A percentile compares a stretch with the other conserved stretches of the same genome.
phyloP scores from a whole-genome alignment of 176 grass and related monocot species.

The Juncus effusus region DNA sequence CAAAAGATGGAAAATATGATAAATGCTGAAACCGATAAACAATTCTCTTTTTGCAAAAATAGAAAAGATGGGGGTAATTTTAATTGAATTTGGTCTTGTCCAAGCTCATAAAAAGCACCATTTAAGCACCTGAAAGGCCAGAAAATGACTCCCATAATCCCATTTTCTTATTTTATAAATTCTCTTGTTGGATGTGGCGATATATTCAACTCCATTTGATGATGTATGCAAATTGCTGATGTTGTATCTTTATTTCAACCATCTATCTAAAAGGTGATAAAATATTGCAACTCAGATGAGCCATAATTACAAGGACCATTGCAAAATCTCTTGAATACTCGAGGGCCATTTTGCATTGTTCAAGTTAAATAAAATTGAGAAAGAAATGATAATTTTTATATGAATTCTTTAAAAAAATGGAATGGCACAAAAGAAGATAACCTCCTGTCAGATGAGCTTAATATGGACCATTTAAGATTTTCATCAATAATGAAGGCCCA shows the following conservation, averaged over 20 bases:
- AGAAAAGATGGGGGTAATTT: constrained; percentile 13
- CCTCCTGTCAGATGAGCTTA: no score
- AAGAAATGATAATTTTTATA: no score
- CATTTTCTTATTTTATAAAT: constrained; percentile 1
- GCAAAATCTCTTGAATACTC: no score
- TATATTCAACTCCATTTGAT: neutral
- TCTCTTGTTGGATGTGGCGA: constrained; percentile 18
- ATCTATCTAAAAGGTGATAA: neutral
- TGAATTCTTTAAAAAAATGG: no score
- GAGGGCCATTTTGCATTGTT: no score
- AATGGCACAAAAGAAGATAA: no score
- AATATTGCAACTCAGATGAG: no score
- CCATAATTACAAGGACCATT: no score
- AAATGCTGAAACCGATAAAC: constrained; percentile 3
- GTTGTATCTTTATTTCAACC: neutral
- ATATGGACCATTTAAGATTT: no score
- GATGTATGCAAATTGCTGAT: neutral
- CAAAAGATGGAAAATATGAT: neutral
- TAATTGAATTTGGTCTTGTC: neutral
- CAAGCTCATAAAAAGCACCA: constrained; percentile 8
- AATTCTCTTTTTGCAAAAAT: constrained; percentile 8
- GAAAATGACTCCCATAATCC: constrained; percentile 20
- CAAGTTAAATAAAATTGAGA: no score
- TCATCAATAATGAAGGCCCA: no score
- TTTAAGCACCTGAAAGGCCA: constrained; percentile 20